Conservation (phyloP, 2,329 filamentous ascomycete genomes). For the Calonectria montana region DNA sequence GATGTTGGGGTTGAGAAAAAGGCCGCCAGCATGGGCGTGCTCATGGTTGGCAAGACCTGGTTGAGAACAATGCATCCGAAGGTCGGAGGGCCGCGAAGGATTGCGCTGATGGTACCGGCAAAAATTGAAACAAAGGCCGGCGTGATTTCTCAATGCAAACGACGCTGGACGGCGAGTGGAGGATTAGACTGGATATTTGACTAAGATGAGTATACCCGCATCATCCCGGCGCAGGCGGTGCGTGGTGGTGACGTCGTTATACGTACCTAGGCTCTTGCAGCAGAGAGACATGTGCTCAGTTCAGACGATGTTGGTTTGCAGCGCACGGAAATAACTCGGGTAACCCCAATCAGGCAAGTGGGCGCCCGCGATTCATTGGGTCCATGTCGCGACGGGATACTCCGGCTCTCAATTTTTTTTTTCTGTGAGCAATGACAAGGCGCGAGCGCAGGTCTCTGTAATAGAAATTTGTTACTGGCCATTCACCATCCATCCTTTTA, state of each 20-base stretch:
- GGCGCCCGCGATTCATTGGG: constrained; percentile 16
- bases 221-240: constrained; percentile 14
- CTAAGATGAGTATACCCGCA: constrained; percentile 30
- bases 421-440: constrained; percentile 6
- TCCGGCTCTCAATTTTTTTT: constrained; percentile 18
- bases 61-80: constrained; percentile 15
- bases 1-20: neutral
- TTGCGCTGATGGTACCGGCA: neutral
- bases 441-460: constrained; percentile 9
- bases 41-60: constrained; percentile 32
- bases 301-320: neutral
- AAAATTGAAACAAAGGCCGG: constrained; percentile 7
- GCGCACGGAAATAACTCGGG: constrained; percentile 21
- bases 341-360: constrained; percentile 13
- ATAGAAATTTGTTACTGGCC: constrained; percentile 19
- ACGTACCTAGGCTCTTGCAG: neutral
- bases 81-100: neutral
- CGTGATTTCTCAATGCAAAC: constrained; percentile 30
- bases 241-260: constrained; percentile 44
- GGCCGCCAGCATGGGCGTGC: constrained; percentile 17
- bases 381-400: constrained; percentile 24
- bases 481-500: constrained; percentile 15
- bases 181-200: neutral
- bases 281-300: neutral
- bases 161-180: neutral